Conservation (phyloP, 176 grass and related monocot species). For the Tuctoria greenei region DNA sequence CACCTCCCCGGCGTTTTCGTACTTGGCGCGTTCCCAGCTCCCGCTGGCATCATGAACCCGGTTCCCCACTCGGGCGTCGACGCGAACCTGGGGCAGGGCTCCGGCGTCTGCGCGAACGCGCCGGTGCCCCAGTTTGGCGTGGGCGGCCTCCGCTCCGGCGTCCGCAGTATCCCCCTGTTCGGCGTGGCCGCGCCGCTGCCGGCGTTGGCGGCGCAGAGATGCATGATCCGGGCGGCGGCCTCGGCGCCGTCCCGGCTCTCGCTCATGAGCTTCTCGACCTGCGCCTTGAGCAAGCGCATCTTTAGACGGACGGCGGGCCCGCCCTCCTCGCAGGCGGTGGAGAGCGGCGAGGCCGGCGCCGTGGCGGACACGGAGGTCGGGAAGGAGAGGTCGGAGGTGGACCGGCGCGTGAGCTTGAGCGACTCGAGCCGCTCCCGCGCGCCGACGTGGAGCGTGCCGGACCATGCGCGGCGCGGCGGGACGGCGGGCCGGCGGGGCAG, state of each 20-base stretch:
- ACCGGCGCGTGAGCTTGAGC: conserved; percentile 81
- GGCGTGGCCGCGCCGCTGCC: conserved; percentile 42
- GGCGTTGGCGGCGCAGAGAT: conserved; percentile 47
- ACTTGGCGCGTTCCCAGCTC: conserved; percentile 18
- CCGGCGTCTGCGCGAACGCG: conserved; percentile 29
- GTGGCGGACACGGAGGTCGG: conserved; percentile 15
- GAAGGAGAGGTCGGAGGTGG: conserved; percentile 74
- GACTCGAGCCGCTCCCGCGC: conserved; percentile 84
- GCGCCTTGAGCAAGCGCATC: conserved; percentile 75
- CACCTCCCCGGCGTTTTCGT: conserved; percentile 63
- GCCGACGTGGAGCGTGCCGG: conserved; percentile 33
- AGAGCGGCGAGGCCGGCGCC: conserved; percentile 37
- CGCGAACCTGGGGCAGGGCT: conserved; percentile 45
- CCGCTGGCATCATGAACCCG: conserved; percentile 46
- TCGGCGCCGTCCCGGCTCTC: conserved; percentile 66
- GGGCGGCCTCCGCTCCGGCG: conserved; percentile 43
- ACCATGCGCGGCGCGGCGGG: no score
- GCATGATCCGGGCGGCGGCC: conserved; percentile 82
- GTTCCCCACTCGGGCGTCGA: conserved; percentile 50
- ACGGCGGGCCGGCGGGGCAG: conserved; percentile 30
- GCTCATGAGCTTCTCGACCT: conserved; percentile 69
- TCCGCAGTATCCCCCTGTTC: conserved; percentile 32
- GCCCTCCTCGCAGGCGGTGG: conserved; percentile 35
- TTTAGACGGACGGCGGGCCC: conserved; percentile 41
- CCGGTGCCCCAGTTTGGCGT: conserved; percentile 47